Evolutionary conservation across 1,284 basidiomycete genomes (phyloP).

Genomic region (Anthracocystis walkeri): DNA sequence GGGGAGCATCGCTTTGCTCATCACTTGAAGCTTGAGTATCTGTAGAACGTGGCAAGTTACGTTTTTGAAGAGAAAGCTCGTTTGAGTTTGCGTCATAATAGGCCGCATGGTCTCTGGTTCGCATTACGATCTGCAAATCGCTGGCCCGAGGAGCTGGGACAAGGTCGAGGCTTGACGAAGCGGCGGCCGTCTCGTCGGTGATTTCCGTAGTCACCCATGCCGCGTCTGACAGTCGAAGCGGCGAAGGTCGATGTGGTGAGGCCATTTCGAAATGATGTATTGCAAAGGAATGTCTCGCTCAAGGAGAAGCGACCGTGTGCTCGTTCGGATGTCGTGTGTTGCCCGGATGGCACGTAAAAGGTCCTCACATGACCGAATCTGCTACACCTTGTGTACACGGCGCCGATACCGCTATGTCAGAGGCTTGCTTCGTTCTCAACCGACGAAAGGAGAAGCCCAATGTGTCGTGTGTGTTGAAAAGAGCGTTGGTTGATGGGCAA

Average conservation of each 20-base stretch:
- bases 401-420: background rate
- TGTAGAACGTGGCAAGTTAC: background rate
- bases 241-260: slow-evolving; percentile 24
- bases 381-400: background rate
- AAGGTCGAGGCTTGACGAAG: slow-evolving; percentile 40
- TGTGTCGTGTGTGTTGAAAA: background rate
- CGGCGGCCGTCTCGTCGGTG: background rate
- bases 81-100: slow-evolving; percentile 52
- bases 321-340: slow-evolving; percentile 1
- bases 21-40: background rate
- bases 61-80: slow-evolving; percentile 48
- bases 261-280: background rate
- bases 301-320: background rate
- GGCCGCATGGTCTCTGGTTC: slow-evolving; percentile 56
- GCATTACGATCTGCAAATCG: slow-evolving; percentile 59
- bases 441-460: background rate
- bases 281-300: background rate
- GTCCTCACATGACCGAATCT: slow-evolving; percentile 2
- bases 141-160: slow-evolving; percentile 37
- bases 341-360: slow-evolving; percentile 2
- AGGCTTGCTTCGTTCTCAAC: background rate
- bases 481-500: background rate
- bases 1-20: slow-evolving; percentile 12
- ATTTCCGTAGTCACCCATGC: slow-evolving; percentile 24
- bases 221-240: slow-evolving; percentile 23